Evolutionary conservation across 1,139 yeast species (phyloP).

Genomic region (Suhomyces choctaworum): DNA sequence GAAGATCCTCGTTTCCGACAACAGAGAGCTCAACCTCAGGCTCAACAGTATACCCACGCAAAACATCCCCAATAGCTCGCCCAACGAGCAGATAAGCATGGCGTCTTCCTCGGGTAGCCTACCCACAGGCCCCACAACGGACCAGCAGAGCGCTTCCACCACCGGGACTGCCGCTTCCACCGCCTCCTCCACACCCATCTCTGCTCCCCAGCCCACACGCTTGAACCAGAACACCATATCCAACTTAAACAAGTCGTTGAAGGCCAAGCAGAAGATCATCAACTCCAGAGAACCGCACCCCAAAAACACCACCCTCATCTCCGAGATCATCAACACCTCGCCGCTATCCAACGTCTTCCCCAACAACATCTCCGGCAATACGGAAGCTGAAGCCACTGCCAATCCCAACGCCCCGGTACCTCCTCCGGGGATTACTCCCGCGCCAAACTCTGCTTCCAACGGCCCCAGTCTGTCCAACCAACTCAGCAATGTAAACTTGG

Average conservation of each 20-base stretch:
- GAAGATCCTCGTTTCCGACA: slow-evolving; percentile 18
- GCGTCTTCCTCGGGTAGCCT: not conserved
- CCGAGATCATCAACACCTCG: slow-evolving; percentile 38
- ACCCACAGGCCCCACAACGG: not conserved
- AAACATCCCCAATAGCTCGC: slow-evolving; percentile 2
- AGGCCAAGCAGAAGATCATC: slow-evolving; percentile 44
- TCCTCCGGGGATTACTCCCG: not conserved
- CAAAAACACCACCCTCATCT: slow-evolving; percentile 34
- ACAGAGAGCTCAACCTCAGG: slow-evolving; percentile 12
- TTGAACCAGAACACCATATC: slow-evolving; percentile 35
- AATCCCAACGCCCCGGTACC: not conserved
- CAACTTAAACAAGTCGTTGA: slow-evolving; percentile 41
- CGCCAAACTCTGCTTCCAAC: slow-evolving; percentile 1
- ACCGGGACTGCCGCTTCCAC: not conserved
- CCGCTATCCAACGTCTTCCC: slow-evolving; percentile 34
- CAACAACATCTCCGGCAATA: slow-evolving; percentile 12
- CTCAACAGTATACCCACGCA: slow-evolving; percentile 8
- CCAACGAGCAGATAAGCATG: slow-evolving; percentile 1
- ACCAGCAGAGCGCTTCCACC: not conserved
- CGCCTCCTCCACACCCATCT: slow-evolving; percentile 1
- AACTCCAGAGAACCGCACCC: slow-evolving; percentile 40
- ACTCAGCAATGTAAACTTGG: slow-evolving; percentile 3
- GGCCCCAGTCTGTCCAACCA: not conserved
- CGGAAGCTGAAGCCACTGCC: slow-evolving; percentile 1
- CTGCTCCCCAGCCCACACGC: slow-evolving; percentile 10